Evolutionary conservation across 768 basidiomycete species (phyloP), one percentile per base, ranked within the genome.

Genomic region (Calvatia gigantea): DNA sequence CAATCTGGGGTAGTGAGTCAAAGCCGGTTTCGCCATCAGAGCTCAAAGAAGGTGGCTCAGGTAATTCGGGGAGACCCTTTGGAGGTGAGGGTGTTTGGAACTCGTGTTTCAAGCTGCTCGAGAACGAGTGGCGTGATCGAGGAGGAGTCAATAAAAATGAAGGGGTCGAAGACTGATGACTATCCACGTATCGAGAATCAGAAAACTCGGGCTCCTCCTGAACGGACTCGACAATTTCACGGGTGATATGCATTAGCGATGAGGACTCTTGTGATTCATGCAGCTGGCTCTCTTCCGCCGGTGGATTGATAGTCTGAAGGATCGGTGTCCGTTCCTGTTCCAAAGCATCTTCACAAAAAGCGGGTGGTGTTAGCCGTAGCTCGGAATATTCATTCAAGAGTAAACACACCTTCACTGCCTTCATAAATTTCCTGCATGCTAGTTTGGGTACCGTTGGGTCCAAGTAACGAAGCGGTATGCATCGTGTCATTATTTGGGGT

Each of bases 61-160:
- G 87, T 45, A 89, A 80, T 6, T 85, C 85, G 8, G 87, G 85
- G 56, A 87, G 73, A 42, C 74, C 78, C 38, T 71, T 73, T 1
- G 84, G 82, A 28, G 87, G 85, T 1, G 87, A 82, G 7, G 85
- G 86, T 0, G 84, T 87, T 61, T 76, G 70, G 61, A 83, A 84
- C 50, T 82, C 79, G 12, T 74, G 58, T 56, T 72, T 77, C 8
- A 79, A 73, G 28, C 66, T 67, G 50, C 62, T 70, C 42, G 78
- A 72, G 2, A 75, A 75, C 17, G 68, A 60, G 31, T 59, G 61
- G 23, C 54, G 56, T 4, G 63, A 57, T 47, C 27, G 64, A 61
- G 9, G 62, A 17, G 54, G 54, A 2, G 54, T 56, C 15, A 41
- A 49, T 14, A 56, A 27, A 32, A 49, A 42, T n/a, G 54, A 56